Conservation (phyloP, 108 stramenopile species). For the Schizochytrium sp. region DNA sequence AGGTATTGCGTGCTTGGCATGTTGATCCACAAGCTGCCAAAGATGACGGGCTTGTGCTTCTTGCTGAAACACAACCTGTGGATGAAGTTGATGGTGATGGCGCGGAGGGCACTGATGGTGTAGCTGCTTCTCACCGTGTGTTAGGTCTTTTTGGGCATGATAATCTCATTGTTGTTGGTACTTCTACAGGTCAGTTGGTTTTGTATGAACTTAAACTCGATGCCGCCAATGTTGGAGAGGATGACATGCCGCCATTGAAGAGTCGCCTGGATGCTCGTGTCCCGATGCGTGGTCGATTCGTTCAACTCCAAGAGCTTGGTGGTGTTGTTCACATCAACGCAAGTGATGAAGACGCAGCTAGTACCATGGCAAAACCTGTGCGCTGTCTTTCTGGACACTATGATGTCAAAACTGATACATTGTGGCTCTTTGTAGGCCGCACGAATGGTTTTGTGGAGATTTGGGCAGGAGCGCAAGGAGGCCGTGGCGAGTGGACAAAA, state of each 20-base stretch:
- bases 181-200: conserved; percentile 21
- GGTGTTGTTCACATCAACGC: neutral
- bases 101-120: neutral
- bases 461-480: neutral
- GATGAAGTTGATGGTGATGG: neutral
- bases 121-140: conserved; percentile 12
- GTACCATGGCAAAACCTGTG: conserved; percentile 6
- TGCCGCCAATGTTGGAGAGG: neutral
- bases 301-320: neutral
- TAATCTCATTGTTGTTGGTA: conserved; percentile 18
- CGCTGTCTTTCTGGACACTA: conserved; percentile 1
- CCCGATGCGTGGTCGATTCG: neutral
- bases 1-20: conserved; percentile 19
- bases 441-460: conserved; percentile 16
- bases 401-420: neutral
- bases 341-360: neutral
- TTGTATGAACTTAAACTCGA: neutral
- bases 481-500: neutral
- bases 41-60: conserved; percentile 6
- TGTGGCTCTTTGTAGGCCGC: conserved; percentile 32
- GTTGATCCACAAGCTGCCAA: conserved; percentile 4
- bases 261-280: neutral
- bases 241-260: neutral
- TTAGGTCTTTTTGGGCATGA: conserved; percentile 18
- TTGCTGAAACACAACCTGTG: conserved; percentile 2